Base-by-base conservation (phyloP, 495 filamentous ascomycete genomes). In the Zalerion maritima region DNA sequence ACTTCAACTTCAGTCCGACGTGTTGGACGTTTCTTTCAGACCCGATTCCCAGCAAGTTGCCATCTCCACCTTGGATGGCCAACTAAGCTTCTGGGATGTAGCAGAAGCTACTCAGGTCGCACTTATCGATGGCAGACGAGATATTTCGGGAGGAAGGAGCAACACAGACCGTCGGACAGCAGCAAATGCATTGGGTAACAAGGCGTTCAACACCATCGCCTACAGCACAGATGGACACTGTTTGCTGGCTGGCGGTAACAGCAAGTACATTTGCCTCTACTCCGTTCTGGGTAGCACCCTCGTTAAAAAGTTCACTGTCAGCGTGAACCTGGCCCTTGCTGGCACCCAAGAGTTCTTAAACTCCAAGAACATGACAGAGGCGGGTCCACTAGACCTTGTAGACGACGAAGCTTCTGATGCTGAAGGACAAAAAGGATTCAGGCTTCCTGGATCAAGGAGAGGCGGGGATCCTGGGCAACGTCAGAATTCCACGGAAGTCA, bases 251-350 rank as follows among this genome's bases (percentile, higher is more conserved):
- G 85, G 67, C 27, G 89, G 89, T 4, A 94, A 85, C 54, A 93
- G 82, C 70, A 97, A 94, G 57, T 94, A 83, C 46, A 92, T 97
- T 17, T 96, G 91, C 46, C 59, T 97, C 31, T 97, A 97, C 51
- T 84, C 89, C 28, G 81, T 89, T 14, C 67, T 67, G 24, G 87
- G 85, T 3, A 83, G 85, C 43, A 80, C 81, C 3, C 60, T 97
- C n/a, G 57, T 94, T 31, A 92, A 87, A 42, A 93, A 93, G 39
- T 96, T 75, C 45, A 93, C 86, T 1, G 83, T 94, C 34, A 89
- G 81, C 23, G 71, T 91, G 48, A 97, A 97, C 49, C 66, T 92
- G 2, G 87, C 85, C 10, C 63, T 97, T 4, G 85, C 94, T 15
- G 89, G 89, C 7, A 96, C 91, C 1, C 87, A 94, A 42, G 89